Base-by-base conservation (phyloP, 495 filamentous ascomycete genomes). In the Talaromyces stipitatus region DNA sequence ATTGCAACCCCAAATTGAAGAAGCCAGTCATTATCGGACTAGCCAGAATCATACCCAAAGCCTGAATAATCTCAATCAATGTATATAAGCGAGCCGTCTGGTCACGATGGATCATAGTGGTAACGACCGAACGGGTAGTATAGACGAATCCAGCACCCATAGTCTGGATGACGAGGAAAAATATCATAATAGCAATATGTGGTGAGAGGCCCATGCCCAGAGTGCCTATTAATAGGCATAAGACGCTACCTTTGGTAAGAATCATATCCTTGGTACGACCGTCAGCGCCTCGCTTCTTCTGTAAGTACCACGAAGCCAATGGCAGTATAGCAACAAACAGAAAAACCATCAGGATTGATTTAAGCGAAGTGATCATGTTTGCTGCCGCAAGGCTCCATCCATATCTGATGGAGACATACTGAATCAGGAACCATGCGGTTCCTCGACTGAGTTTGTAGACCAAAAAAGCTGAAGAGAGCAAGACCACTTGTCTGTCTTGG, bases 391-490 rank as follows among this genome's bases (percentile, higher is more conserved):
- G 60, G 3, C 72, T 78, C 74, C 79, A 78, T 10, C 70, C 67
- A 60, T 83, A 86, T 32, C 81, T 72, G 2, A 72, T 78, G 53
- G 80, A 84, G 20, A 82, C 74, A 60, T 85, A 83, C 60, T 85
- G 82, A 4, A 76, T 61, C 14, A 85, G 64, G 54, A 83, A 76
- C 59, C 72, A 72, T 2, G 76, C 68, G 24, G 76, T 76, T n/a
- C 75, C 76, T 1, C 77, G 71, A 30, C 75, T 75, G 54, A 82
- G 65, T 0, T 75, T 71, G 55, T 80, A 78, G 32, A 81, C 70
- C n/a, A 82, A 57, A 54, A 82, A 84, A 4, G 73, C 71, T 2
- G 71, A 59, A 23, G 83, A 66, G 47, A 83, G 69, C 9, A 82
- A 68, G 1, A 74, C 57, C 12, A 81, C 64, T 10, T 69, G 70